Percentiles rank a stretch among this genome's conserved stretches.
Evolutionary conservation across 2,329 filamentous ascomycete genomes (phyloP).

Genomic region (Aspergillus persii): DNA sequence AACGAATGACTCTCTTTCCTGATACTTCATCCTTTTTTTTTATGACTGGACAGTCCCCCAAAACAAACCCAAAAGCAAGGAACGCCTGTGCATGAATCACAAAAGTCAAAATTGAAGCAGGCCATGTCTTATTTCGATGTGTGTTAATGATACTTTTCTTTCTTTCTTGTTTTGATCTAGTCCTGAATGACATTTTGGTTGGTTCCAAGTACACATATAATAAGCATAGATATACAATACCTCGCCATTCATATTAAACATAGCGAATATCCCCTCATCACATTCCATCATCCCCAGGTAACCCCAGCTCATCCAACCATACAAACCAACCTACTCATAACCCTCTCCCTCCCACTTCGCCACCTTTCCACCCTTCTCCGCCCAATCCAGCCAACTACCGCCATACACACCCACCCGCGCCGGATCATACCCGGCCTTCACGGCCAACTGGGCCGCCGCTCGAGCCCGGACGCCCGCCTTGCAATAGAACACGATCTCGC

Average conservation of each 20-base stretch:
- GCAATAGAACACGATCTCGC: slow-evolving; percentile 77
- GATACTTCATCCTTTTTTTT: slow-evolving; percentile 7
- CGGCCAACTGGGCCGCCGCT: slow-evolving; percentile 73
- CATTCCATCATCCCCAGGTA: too few species aligned
- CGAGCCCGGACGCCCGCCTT: slow-evolving; percentile 82
- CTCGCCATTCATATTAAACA: neutral
- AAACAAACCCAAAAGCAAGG: neutral
- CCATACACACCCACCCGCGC: slow-evolving; percentile 56
- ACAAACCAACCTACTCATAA: slow-evolving; percentile 7
- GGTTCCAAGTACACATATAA: neutral
- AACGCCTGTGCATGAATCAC: slow-evolving; percentile 23
- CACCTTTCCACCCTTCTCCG: slow-evolving; percentile 64
- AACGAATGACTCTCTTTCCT: slow-evolving; percentile 26
- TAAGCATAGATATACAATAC: neutral
- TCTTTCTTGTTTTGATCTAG: neutral
- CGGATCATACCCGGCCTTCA: slow-evolving; percentile 69
- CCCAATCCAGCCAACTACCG: slow-evolving; percentile 72
- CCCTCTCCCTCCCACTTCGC: slow-evolving; percentile 45
- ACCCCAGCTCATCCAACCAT: neutral
- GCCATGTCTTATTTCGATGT: slow-evolving; percentile 21
- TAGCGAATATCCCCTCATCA: neutral
- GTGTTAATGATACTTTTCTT: slow-evolving; percentile 15
- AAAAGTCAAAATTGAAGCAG: slow-evolving; percentile 12
- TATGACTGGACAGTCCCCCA: neutral
- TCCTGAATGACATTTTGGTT: neutral